phyloP scores from a whole-genome alignment of 2,329 filamentous ascomycete species.

The Aspergillus uvarum region DNA sequence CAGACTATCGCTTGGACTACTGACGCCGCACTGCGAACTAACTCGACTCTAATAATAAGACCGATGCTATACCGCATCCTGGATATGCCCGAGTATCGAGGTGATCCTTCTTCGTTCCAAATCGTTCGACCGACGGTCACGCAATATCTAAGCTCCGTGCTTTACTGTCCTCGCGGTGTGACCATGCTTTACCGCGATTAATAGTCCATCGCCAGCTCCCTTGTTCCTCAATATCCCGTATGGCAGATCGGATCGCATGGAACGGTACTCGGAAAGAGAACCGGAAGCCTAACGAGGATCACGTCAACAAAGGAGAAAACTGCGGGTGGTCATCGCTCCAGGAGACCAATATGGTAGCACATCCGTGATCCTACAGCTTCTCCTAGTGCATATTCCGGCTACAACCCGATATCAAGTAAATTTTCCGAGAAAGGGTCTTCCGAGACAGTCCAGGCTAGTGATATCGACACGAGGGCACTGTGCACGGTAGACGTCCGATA shows the following conservation, averaged over 20 bases:
- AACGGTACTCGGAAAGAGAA: not conserved
- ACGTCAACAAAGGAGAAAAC: slow-evolving; percentile 8
- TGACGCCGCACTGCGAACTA: not conserved
- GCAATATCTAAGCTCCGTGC: not conserved
- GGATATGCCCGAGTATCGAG: not conserved
- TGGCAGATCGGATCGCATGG: not conserved
- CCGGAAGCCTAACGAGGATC: not conserved
- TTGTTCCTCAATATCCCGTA: not conserved
- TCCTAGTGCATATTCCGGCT: slow-evolving; percentile 15
- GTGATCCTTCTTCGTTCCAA: no score
- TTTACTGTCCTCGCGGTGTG: no score
- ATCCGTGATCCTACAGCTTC: slow-evolving; percentile 13
- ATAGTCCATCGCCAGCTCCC: not conserved
- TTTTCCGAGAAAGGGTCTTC: slow-evolving; percentile 20
- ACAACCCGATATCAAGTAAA: slow-evolving; percentile 15
- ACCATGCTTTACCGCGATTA: no score
- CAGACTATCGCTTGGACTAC: slow-evolving; percentile 9
- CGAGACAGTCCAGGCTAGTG: slow-evolving; percentile 3
- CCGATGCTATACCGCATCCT: not conserved
- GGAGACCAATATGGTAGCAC: slow-evolving; percentile 13
- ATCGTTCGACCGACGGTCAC: not conserved
- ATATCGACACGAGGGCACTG: slow-evolving; percentile 3
- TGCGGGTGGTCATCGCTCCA: slow-evolving; percentile 8
- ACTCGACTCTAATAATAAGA: slow-evolving; percentile 4
- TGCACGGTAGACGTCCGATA: not conserved